Base-by-base conservation (phyloP, 2,329 filamentous ascomycete genomes). In the Sphaerulina vaccinii region DNA sequence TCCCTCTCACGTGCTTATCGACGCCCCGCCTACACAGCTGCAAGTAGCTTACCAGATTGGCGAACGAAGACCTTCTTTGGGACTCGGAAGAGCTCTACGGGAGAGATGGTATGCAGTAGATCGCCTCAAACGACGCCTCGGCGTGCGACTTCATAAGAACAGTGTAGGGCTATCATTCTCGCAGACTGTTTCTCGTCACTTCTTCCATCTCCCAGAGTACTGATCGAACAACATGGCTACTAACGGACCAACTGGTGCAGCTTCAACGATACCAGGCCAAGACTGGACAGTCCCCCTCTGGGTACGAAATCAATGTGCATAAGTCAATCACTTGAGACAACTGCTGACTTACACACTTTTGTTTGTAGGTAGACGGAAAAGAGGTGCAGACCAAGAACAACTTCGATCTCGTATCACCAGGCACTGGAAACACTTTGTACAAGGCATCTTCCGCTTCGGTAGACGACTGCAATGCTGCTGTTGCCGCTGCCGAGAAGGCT, bases 401-500 rank as follows among this genome's bases (percentile, higher is more conserved):
- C 23, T 82, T 82, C 60, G 66, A 77, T 40, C 78, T 88, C 23
- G 70, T 75, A 57, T 81, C 76, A 39, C 85, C 86, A 2, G 62
- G 70, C 4, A 76, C 75, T 40, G 62, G 80, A 66, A 62, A 80
- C 64, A 60, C 78, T 9, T 65, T 81, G 32, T 73, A 83, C 61
- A 75, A 80, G 58, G 75, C 76, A 49, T 81, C 79, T 51, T 75
- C 78, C 24, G 81, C 79, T 23, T 82, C 82, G 2, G 73, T 79
- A 24, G 68, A 74, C 5, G 75, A 83, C 57, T 79, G 79, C 35
- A 70, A 73, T 3, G 75, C 80, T 55, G 83, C 83, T 15, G 70
- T 79, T n/a, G 70, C 71, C 9, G 79, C 83, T n/a, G 86, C 87
- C 0, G 74, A 82, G 18, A 74, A 76, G n/a, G 87, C 88, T 1